A percentile compares a stretch with the other conserved stretches of the same genome.
These are phyloP conservation scores for Allantophomopsis lycopodina DNA, from an alignment of 2,329 filamentous ascomycete genomes.

Conservation along the genomic window DNA sequence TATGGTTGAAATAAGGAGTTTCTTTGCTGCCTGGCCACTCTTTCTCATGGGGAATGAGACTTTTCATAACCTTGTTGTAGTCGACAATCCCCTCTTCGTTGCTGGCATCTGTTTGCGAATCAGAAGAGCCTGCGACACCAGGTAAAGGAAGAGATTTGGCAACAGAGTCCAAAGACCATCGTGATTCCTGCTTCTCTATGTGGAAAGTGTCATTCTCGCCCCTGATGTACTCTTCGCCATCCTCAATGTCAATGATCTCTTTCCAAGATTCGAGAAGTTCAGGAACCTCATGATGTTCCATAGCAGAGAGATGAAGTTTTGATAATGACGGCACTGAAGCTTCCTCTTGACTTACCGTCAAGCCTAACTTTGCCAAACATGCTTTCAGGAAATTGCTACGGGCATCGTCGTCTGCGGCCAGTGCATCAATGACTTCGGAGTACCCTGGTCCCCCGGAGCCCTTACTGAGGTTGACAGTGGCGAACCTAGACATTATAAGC, in stretches of 20 bases:
- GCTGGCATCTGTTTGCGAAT: conserved; percentile 2
- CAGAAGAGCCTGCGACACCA: conserved; percentile 4
- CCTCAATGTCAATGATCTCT: conserved; percentile 52
- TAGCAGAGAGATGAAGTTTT: conserved; percentile 65
- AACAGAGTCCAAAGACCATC: conserved; percentile 42
- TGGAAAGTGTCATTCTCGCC: conserved; percentile 76
- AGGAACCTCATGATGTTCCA: conserved; percentile 47
- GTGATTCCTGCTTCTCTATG: conserved; percentile 51
- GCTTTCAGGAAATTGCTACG: conserved; percentile 67
- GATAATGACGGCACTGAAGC: conserved; percentile 67
- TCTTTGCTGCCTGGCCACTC: conserved; percentile 53
- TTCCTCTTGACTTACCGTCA: conserved; percentile 61
- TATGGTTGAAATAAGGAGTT: conserved; percentile 79
- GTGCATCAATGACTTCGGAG: conserved; percentile 48
- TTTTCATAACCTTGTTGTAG: conserved; percentile 61
- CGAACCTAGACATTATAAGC: conserved; percentile 47
- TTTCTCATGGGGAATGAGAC: conserved; percentile 57
- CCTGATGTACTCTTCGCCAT: conserved; percentile 58
- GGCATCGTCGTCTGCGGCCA: conserved; percentile 55
- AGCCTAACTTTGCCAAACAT: conserved; percentile 65
- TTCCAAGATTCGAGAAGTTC: conserved; percentile 53
- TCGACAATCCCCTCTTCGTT: conserved; percentile 51
- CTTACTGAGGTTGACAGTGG: conserved; percentile 60
- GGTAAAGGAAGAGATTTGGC: conserved; percentile 31
- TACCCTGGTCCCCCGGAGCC: conserved; percentile 58